Conservation (phyloP, 2,329 filamentous ascomycete species). For the Penicillium glabrum region DNA sequence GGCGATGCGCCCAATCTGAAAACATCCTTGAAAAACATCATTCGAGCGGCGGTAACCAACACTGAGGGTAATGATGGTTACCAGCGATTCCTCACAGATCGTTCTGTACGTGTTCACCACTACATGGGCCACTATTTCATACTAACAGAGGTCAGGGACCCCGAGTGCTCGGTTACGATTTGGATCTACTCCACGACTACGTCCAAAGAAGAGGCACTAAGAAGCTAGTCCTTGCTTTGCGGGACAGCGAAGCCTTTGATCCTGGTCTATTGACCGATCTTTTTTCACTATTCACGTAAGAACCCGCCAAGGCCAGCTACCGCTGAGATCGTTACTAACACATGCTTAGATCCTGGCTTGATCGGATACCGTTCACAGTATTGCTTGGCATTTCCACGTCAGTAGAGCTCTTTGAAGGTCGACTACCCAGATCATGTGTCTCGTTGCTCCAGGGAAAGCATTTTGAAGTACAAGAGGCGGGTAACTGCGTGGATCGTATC, state of each 20-base stretch:
- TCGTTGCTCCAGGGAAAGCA: slow-evolving; percentile 54
- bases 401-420: slow-evolving; percentile 60
- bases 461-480: slow-evolving; percentile 54
- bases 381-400: slow-evolving; percentile 64
- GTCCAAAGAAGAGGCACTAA: slow-evolving; percentile 36
- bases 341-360: slow-evolving; percentile 55
- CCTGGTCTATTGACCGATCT: slow-evolving; percentile 45
- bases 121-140: background rate
- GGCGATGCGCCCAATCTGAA: slow-evolving; percentile 48
- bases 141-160: slow-evolving; percentile 33
- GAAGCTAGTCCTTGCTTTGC: slow-evolving; percentile 45
- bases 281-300: slow-evolving; percentile 49
- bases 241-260: slow-evolving; percentile 51
- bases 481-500: slow-evolving; percentile 46
- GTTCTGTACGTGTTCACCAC: slow-evolving; percentile 32
- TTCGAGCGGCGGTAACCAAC: slow-evolving; percentile 41
- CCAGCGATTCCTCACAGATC: slow-evolving; percentile 38
- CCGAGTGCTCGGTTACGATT: slow-evolving; percentile 46
- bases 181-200: slow-evolving; percentile 47
- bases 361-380: slow-evolving; percentile 61
- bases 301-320: too few species aligned
- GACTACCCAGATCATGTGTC: slow-evolving; percentile 55
- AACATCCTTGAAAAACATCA: slow-evolving; percentile 47
- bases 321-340: slow-evolving; percentile 20
- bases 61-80: slow-evolving; percentile 41